Conservation (phyloP, 192 early-diverging fungal genomes). For the Coemansia sp. region DNA sequence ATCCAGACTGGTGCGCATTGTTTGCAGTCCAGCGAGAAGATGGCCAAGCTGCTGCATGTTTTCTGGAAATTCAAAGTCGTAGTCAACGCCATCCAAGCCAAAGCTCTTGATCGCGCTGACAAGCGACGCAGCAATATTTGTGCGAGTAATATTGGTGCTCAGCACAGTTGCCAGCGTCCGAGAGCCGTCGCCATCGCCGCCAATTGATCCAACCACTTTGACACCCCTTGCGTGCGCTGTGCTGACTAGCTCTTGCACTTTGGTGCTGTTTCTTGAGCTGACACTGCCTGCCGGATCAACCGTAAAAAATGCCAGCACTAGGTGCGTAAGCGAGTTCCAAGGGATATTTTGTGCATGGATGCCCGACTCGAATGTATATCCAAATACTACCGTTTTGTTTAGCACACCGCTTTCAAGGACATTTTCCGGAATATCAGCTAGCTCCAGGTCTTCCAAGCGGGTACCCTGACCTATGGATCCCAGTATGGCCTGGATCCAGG, state of each 20-base stretch:
- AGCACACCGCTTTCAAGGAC: conserved; percentile 37
- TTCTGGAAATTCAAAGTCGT: conserved; percentile 66
- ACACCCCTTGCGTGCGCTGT: conserved; percentile 40
- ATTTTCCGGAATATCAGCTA: conserved; percentile 19
- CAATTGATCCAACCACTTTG: conserved; percentile 67
- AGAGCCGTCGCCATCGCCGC: conserved; percentile 69
- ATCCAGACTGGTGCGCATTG: conserved; percentile 59
- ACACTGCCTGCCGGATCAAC: conserved; percentile 25
- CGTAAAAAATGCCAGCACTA: conserved; percentile 61
- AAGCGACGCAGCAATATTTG: conserved; percentile 36
- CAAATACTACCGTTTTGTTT: conserved; percentile 34
- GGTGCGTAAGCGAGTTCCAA: conserved; percentile 60
- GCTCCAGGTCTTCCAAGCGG: conserved; percentile 6
- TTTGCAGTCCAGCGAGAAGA: conserved; percentile 58
- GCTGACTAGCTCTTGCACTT: conserved; percentile 16
- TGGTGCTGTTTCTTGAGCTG: conserved; percentile 9
- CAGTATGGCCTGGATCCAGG: not conserved
- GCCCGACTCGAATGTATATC: conserved; percentile 37
- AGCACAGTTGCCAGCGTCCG: conserved; percentile 57
- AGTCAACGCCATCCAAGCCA: conserved; percentile 63
- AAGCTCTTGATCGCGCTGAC: conserved; percentile 45
- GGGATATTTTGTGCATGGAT: conserved; percentile 35
- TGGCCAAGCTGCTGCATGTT: conserved; percentile 58
- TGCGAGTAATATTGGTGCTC: conserved; percentile 30
- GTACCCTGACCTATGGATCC: not conserved